Evolutionary conservation across 345 rosid genomes (phyloP), one percentile per base, ranked within the genome.

Genomic region (Erodium maritimum): DNA sequence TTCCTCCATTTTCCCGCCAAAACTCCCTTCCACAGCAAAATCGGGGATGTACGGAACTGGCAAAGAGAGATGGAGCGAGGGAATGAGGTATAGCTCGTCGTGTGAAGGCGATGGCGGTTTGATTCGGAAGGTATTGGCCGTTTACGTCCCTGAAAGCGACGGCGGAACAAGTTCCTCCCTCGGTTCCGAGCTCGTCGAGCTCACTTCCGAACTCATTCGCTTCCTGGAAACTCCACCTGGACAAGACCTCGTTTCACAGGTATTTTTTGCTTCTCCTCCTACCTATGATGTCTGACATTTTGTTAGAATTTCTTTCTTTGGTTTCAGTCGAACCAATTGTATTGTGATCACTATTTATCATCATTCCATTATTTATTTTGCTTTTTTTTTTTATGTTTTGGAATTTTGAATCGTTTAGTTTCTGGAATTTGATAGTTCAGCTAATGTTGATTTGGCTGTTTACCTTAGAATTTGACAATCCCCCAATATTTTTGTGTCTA

Each of bases 211-310:
- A 57, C 89, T 93, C 64, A 68, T 85, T 58, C 75, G 77, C 64
- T 67, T 93, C 80, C 83, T 93, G 79, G 83, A 87, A 20, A 17
- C 59, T 1, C 63, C 85, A 29, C 66, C 75, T 3, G 95, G 87
- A 33, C 58, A 69, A 65, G 70, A 64, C 56, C 65, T 87, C 65
- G 75, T 66, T 67, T 79, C 80, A 37, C 94, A 82, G 99, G 99
- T 88, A 21, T 59, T 14, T 19, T 55, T 54, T 57, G 7, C 33
- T 2, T 25, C 33, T 45, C 61, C 24, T 23, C 45, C 60, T 3
- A 1, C 48, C 23, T 10, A 3, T 0, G 0, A 23, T 16, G 22
- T 64, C 37, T 16, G 5, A 33, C 24, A 52, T 23, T 60, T 25
- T 17, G 17, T 29, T 4, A n/a, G 6, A 21, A n/a, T 54, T 48